Evolutionary conservation across 345 rosid genomes (phyloP).

Genomic region (Theobroma cacao): DNA sequence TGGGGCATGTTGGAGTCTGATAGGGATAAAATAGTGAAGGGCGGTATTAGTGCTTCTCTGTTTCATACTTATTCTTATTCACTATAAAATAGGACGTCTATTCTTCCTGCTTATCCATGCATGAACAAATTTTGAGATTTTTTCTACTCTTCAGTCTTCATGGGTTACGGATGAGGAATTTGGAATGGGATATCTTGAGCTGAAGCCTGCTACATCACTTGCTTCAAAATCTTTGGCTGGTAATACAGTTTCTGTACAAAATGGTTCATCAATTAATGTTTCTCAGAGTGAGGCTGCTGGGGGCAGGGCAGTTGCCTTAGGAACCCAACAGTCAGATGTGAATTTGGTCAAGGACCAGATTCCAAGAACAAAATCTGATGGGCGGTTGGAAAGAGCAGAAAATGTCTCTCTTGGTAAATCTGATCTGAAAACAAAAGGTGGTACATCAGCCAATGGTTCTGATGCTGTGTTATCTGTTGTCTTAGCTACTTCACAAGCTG

Average conservation of each 20-base stretch:
- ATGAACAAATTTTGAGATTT: neutral
- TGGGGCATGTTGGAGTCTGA: neutral
- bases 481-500: conserved; percentile 35
- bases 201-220: conserved; percentile 66
- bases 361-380: conserved; percentile 66
- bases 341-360: conserved; percentile 59
- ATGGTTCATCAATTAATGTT: conserved; percentile 44
- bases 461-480: conserved; percentile 45
- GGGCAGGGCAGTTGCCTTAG: conserved; percentile 37
- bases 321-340: conserved; percentile 56
- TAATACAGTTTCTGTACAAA: conserved; percentile 39
- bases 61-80: neutral
- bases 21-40: neutral
- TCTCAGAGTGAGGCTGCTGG: conserved; percentile 57
- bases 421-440: conserved; percentile 63
- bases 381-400: conserved; percentile 64
- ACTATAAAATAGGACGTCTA: neutral
- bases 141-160: conserved; percentile 56
- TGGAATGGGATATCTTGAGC: conserved; percentile 96
- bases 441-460: conserved; percentile 41
- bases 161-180: conserved; percentile 99
- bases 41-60: neutral
- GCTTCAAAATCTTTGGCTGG: conserved; percentile 53
- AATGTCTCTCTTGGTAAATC: conserved; percentile 40
- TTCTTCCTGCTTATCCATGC: neutral